phyloP scores from a whole-genome alignment of 129 eudicot genomes.

The Centaurea solstitialis region DNA sequence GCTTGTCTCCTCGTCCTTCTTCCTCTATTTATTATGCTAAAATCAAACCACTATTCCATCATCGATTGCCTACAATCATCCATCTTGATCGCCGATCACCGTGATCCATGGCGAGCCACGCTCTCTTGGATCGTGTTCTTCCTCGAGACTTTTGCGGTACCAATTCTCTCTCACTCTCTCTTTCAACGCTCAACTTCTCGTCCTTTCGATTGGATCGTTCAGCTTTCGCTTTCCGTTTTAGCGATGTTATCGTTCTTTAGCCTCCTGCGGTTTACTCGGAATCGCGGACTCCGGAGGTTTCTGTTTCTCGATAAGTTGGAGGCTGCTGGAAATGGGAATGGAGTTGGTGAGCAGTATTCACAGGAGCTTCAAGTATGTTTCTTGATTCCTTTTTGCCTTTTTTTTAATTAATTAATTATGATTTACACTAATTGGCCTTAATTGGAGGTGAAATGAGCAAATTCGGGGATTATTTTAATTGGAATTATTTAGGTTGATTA shows the following conservation, averaged over 20 bases:
- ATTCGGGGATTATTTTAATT: too few species aligned
- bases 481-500: too few species aligned
- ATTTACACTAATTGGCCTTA: background rate
- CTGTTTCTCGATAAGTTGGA: slow-evolving; percentile 59
- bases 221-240: slow-evolving; percentile 53
- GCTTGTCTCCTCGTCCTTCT: too few species aligned
- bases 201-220: slow-evolving; percentile 62
- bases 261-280: slow-evolving; percentile 40
- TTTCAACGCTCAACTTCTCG: slow-evolving; percentile 44
- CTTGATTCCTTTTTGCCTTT: background rate
- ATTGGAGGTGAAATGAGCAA: too few species aligned
- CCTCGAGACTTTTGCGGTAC: slow-evolving; percentile 51
- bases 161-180: slow-evolving; percentile 53
- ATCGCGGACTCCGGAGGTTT: slow-evolving; percentile 56
- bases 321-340: slow-evolving; percentile 28
- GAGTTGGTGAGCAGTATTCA: slow-evolving; percentile 44
- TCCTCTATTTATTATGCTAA: background rate
- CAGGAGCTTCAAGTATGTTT: slow-evolving; percentile 61
- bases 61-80: slow-evolving; percentile 45
- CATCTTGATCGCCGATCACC: slow-evolving; percentile 55
- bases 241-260: slow-evolving; percentile 48
- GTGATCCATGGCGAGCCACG: slow-evolving; percentile 48
- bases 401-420: background rate
- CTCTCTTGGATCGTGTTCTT: slow-evolving; percentile 65
- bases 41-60: slow-evolving; percentile 17